phyloP scores from a whole-genome alignment of 176 grass and related monocot genomes.

The Phoenix roebelenii region DNA sequence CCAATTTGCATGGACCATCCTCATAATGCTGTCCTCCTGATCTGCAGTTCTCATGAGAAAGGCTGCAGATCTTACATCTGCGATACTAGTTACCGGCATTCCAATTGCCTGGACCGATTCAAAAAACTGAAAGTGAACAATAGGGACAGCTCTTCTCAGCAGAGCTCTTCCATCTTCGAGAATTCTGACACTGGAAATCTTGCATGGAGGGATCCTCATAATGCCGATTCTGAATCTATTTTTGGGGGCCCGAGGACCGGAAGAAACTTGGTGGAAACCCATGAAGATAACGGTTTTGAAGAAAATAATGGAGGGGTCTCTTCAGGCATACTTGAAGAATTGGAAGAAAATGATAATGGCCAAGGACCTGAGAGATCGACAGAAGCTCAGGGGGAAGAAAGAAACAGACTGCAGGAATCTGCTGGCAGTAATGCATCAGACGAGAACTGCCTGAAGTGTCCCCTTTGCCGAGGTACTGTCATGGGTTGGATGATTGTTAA shows the following conservation, averaged over 20 bases:
- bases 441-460: conserved; percentile 42
- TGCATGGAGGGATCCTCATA: conserved; percentile 15
- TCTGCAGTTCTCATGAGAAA: conserved; percentile 58
- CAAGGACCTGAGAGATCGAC: conserved; percentile 21
- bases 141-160: conserved; percentile 14
- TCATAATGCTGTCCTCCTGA: conserved; percentile 61
- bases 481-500: conserved; percentile 53
- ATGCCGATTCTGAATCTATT: conserved; percentile 2
- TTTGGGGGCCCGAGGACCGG: conserved; percentile 2
- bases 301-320: conserved; percentile 15
- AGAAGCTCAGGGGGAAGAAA: conserved; percentile 27
- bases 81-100: conserved; percentile 73
- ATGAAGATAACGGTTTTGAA: conserved; percentile 21
- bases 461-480: conserved; percentile 54
- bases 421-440: conserved; percentile 13
- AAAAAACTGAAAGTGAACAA: conserved; percentile 42
- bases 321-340: conserved; percentile 2
- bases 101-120: conserved; percentile 72
- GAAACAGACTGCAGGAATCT: conserved; percentile 21
- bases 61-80: conserved; percentile 69
- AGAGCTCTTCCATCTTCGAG: conserved; percentile 19
- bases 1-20: conserved; percentile 91
- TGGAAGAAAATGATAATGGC: conserved; percentile 27
- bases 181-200: conserved; percentile 29
- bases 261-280: conserved; percentile 23